Conservation (phyloP, 1,284 basidiomycete genomes). For the Rhodotorula sp. region DNA sequence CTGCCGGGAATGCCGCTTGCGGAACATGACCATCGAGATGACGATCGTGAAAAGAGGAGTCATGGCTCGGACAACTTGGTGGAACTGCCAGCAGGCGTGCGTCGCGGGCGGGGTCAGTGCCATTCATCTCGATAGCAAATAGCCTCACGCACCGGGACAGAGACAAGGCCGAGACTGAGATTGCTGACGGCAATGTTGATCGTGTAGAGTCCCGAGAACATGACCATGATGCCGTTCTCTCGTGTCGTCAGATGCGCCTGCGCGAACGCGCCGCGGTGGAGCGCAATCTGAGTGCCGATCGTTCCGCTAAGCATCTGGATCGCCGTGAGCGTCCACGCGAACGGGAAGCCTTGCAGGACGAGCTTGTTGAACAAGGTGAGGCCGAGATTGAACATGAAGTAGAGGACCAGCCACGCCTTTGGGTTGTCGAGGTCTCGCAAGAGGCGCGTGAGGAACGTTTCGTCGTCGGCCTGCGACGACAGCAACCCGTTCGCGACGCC, state of each 20-base stretch:
- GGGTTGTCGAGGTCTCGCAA: slow-evolving; percentile 29
- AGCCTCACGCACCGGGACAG: slow-evolving; percentile 72
- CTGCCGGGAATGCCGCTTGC: slow-evolving; percentile 59
- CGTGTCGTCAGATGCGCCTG: slow-evolving; percentile 60
- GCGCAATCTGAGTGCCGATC: slow-evolving; percentile 70
- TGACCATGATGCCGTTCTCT: slow-evolving; percentile 65
- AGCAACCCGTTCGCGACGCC: slow-evolving; percentile 25
- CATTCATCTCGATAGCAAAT: not conserved
- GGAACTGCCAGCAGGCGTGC: slow-evolving; percentile 61
- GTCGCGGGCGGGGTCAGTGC: slow-evolving; percentile 1
- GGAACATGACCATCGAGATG: slow-evolving; percentile 60
- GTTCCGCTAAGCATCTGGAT: slow-evolving; percentile 45
- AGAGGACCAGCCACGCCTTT: slow-evolving; percentile 66
- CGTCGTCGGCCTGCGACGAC: not conserved
- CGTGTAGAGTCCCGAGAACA: slow-evolving; percentile 84
- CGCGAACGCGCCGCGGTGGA: slow-evolving; percentile 62
- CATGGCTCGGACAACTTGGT: slow-evolving; percentile 89
- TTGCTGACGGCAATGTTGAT: slow-evolving; percentile 92
- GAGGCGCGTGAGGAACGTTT: slow-evolving; percentile 7
- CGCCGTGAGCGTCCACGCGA: slow-evolving; percentile 65
- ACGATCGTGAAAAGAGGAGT: slow-evolving; percentile 86
- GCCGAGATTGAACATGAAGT: slow-evolving; percentile 80
- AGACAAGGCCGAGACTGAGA: slow-evolving; percentile 79
- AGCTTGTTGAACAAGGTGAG: slow-evolving; percentile 91
- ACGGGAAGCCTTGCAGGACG: slow-evolving; percentile 83